A percentile compares a stretch with the other conserved stretches of the same genome.
Conservation (phyloP, 106 monocot species). For the Vanilla planifolia region DNA sequence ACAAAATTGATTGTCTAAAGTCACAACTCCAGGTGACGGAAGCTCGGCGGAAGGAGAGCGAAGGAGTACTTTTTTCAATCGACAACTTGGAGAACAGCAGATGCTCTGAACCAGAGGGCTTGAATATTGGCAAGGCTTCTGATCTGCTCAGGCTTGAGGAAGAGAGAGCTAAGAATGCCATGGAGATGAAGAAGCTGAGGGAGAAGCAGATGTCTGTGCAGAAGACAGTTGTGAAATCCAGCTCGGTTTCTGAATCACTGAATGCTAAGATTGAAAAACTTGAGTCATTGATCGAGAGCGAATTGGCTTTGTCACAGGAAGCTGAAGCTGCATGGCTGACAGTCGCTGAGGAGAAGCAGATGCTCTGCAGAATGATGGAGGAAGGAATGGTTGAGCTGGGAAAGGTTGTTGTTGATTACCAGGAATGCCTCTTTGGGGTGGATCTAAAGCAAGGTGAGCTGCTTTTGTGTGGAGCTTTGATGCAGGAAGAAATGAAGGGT, state of each 20-base stretch:
- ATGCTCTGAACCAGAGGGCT: neutral
- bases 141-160: slow-evolving; percentile 66
- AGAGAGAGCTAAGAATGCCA: slow-evolving; percentile 29
- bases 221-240: slow-evolving; percentile 27
- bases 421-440: slow-evolving; percentile 32
- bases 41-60: slow-evolving; percentile 33
- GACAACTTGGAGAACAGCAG: slow-evolving; percentile 23
- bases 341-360: slow-evolving; percentile 28
- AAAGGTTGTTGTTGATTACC: slow-evolving; percentile 40
- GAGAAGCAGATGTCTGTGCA: slow-evolving; percentile 22
- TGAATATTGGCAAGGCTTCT: slow-evolving; percentile 41
- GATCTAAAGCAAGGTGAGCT: slow-evolving; percentile 51
- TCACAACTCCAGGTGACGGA: slow-evolving; percentile 33
- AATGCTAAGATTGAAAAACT: slow-evolving; percentile 22
- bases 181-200: slow-evolving; percentile 35
- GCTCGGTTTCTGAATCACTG: slow-evolving; percentile 20
- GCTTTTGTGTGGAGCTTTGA: slow-evolving; percentile 20
- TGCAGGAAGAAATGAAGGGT: slow-evolving; percentile 13
- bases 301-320: slow-evolving; percentile 19
- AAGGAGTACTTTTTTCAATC: slow-evolving; percentile 50
- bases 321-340: slow-evolving; percentile 19
- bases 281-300: slow-evolving; percentile 19
- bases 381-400: slow-evolving; percentile 20
- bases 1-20: slow-evolving; percentile 33
- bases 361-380: slow-evolving; percentile 23